Evolutionary conservation across 2,329 filamentous ascomycete genomes (phyloP).

Genomic region (Zymoseptoria tritici): DNA sequence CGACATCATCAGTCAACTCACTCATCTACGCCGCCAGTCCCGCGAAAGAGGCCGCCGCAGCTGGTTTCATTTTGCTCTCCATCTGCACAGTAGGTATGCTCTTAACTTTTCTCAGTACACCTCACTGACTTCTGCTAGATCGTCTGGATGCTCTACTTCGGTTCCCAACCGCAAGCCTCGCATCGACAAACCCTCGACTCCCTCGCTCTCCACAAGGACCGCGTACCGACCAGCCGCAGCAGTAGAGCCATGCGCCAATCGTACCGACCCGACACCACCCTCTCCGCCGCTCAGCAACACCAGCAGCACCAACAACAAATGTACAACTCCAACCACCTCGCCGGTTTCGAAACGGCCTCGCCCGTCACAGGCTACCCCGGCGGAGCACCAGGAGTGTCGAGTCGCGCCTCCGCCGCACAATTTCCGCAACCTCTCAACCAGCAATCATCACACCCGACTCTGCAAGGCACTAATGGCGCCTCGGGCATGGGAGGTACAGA

Average conservation of each 20-base stretch:
- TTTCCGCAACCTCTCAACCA: slow-evolving; percentile 9
- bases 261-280: slow-evolving; percentile 78
- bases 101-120: slow-evolving; percentile 1
- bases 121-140: slow-evolving; percentile 51
- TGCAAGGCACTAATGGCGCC: slow-evolving; percentile 11
- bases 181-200: slow-evolving; percentile 91
- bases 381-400: slow-evolving; percentile 42
- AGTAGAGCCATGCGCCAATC: slow-evolving; percentile 65
- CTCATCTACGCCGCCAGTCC: slow-evolving; percentile 70
- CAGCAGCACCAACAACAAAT: slow-evolving; percentile 67
- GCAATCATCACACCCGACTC: slow-evolving; percentile 9
- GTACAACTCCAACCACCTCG: slow-evolving; percentile 93
- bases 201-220: slow-evolving; percentile 86
- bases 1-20: slow-evolving; percentile 77
- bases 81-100: slow-evolving; percentile 73
- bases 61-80: slow-evolving; percentile 86
- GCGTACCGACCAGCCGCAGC: slow-evolving; percentile 50
- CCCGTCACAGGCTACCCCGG: slow-evolving; percentile 64
- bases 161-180: slow-evolving; percentile 77
- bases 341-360: slow-evolving; percentile 92
- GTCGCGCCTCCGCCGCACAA: slow-evolving; percentile 24
- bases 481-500: slow-evolving; percentile 16
- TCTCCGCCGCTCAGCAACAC: slow-evolving; percentile 41
- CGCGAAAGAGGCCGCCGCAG: slow-evolving; percentile 71
- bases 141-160: slow-evolving; percentile 98